Evolutionary conservation across 1,284 basidiomycete species (phyloP).

Genomic region (Jaminaea rosea): DNA sequence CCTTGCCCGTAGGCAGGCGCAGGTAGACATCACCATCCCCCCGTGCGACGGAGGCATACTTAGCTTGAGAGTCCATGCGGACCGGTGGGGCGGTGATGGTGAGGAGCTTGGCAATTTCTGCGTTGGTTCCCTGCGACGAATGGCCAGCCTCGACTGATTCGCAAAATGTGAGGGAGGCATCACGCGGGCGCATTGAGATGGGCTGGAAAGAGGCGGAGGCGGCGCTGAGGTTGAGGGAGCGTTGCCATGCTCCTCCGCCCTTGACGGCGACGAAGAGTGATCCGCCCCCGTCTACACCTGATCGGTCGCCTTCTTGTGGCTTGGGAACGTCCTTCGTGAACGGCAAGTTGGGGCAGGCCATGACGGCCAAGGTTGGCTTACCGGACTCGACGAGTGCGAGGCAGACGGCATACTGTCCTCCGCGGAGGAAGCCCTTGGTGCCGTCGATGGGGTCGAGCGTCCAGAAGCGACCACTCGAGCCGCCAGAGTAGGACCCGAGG

Average conservation of each 20-base stretch:
- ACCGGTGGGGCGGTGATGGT: conserved; percentile 61
- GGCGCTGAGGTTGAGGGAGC: neutral
- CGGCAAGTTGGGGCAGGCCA: conserved; percentile 85
- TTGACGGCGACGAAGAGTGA: conserved; percentile 38
- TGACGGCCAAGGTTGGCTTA: conserved; percentile 64
- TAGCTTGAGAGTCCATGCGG: conserved; percentile 97
- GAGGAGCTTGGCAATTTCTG: conserved; percentile 63
- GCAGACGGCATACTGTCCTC: conserved; percentile 95
- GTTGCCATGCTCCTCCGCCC: conserved; percentile 39
- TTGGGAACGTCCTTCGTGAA: conserved; percentile 49
- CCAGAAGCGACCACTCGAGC: conserved; percentile 68
- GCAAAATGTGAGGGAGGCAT: conserved; percentile 60
- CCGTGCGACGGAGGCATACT: conserved; percentile 78
- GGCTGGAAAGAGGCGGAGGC: conserved; percentile 9
- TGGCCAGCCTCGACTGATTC: conserved; percentile 92
- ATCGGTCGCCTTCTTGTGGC: conserved; percentile 40
- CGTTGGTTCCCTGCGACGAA: conserved; percentile 73
- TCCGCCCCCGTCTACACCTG: conserved; percentile 19
- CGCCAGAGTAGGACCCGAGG: conserved; percentile 71
- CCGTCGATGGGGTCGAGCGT: conserved; percentile 86
- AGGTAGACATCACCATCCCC: conserved; percentile 85
- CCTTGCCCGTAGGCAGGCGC: conserved; percentile 71
- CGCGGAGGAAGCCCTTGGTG: conserved; percentile 88
- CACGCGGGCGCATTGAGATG: conserved; percentile 28
- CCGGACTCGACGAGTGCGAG: conserved; percentile 80